phyloP scores from a whole-genome alignment of 179 eudicot genomes.

The Beta corolliflora region DNA sequence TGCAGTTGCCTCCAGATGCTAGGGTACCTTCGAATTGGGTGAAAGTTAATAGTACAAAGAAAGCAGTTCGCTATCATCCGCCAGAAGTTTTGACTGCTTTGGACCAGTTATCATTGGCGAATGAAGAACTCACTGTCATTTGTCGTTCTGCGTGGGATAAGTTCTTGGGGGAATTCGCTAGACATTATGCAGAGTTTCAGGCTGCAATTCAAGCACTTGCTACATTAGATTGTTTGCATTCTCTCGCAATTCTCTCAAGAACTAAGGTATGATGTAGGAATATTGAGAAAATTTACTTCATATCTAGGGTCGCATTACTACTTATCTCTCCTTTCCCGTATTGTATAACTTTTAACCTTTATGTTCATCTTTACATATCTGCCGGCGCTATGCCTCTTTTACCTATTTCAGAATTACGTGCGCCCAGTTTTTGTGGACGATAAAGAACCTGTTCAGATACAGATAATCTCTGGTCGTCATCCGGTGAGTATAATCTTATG shows the following conservation, averaged over 20 bases:
- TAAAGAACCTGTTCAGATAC: constrained; percentile 71
- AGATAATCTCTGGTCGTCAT: constrained; percentile 77
- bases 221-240: constrained; percentile 83
- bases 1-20: constrained; percentile 71
- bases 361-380: background rate
- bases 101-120: constrained; percentile 72
- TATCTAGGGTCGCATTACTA: background rate
- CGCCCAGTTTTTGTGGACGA: constrained; percentile 78
- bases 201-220: constrained; percentile 92
- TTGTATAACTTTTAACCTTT: background rate
- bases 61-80: constrained; percentile 87
- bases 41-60: constrained; percentile 91
- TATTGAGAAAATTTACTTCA: background rate
- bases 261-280: constrained; percentile 47
- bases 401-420: constrained; percentile 61
- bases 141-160: constrained; percentile 78
- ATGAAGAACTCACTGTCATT: constrained; percentile 70
- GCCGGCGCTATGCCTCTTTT: constrained; percentile 6
- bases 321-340: background rate
- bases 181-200: constrained; percentile 70
- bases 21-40: constrained; percentile 87
- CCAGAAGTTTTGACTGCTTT: constrained; percentile 79
- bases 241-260: constrained; percentile 83
- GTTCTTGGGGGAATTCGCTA: constrained; percentile 63
- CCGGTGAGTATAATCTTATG: constrained; percentile 56